Conservation (phyloP, 2,329 filamentous ascomycete species). For the Pleomassaria siparia region DNA sequence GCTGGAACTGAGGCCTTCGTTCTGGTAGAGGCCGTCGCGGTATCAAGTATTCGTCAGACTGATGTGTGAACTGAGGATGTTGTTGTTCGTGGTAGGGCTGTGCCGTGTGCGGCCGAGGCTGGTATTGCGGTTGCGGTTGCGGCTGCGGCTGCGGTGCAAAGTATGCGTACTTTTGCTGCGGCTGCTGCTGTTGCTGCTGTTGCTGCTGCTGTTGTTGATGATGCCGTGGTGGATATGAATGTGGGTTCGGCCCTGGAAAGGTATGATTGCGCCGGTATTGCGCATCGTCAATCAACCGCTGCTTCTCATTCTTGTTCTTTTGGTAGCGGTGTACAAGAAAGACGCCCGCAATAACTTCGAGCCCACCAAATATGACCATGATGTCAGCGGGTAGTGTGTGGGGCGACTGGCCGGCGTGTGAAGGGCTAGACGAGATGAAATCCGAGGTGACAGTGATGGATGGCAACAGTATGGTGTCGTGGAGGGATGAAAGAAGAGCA, state of each 20-base stretch:
- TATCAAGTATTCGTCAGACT: constrained; percentile 29
- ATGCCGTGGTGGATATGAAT: constrained; percentile 15
- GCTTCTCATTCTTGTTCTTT: constrained; percentile 38
- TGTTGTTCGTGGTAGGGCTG: constrained; percentile 3
- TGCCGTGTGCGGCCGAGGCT: constrained; percentile 3
- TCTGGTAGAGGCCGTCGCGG: constrained; percentile 30
- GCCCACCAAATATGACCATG: constrained; percentile 43
- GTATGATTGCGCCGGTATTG: constrained; percentile 29
- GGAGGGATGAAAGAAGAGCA: neutral
- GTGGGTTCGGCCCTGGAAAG: constrained; percentile 29
- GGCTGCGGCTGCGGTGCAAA: constrained; percentile 17
- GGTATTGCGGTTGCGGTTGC: constrained; percentile 1
- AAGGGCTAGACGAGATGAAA: constrained; percentile 2
- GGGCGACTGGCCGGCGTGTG: neutral
- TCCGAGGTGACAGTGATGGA: neutral
- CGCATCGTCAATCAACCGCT: constrained; percentile 27
- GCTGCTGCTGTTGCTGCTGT: constrained; percentile 12
- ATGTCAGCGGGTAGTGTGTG: constrained; percentile 12
- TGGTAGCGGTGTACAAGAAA: constrained; percentile 38
- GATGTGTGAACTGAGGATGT: constrained; percentile 14
- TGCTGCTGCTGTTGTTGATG: constrained; percentile 13
- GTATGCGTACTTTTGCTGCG: constrained; percentile 31
- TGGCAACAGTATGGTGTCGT: neutral
- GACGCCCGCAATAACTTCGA: constrained; percentile 40
- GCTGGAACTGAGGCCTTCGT: constrained; percentile 21